A percentile compares a stretch with the other conserved stretches of the same genome.
phyloP scores from a whole-genome alignment of 2,329 filamentous ascomycete species.

The Alternaria conjuncta region DNA sequence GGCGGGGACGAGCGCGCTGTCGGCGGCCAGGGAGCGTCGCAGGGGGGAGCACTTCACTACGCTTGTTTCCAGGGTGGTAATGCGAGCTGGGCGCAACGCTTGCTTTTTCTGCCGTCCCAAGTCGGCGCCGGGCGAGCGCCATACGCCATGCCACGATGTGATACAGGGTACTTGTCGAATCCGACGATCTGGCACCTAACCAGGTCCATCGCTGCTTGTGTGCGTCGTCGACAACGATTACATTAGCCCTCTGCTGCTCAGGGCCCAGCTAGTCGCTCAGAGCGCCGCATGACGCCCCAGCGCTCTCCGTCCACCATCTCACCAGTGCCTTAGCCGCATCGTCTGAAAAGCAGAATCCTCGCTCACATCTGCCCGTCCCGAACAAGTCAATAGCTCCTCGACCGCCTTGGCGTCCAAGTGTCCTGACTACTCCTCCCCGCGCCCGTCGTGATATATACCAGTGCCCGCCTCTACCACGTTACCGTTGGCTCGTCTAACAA shows the following conservation, averaged over 20 bases:
- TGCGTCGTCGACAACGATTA: slow-evolving; percentile 38
- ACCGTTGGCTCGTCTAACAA: slow-evolving; percentile 32
- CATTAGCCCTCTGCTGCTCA: slow-evolving; percentile 44
- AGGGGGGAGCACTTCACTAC: slow-evolving; percentile 29
- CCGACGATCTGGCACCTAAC: slow-evolving; percentile 50
- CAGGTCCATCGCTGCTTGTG: slow-evolving; percentile 37
- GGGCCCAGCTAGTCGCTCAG: slow-evolving; percentile 39
- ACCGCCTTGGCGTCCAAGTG: slow-evolving; percentile 39
- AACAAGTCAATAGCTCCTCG: slow-evolving; percentile 44
- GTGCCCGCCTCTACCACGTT: slow-evolving; percentile 35
- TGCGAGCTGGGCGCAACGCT: slow-evolving; percentile 30
- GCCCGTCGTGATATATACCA: slow-evolving; percentile 44
- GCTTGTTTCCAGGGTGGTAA: slow-evolving; percentile 28
- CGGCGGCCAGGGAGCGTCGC: slow-evolving; percentile 22
- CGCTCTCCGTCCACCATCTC: slow-evolving; percentile 38
- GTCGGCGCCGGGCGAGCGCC: slow-evolving; percentile 35
- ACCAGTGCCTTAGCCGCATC: slow-evolving; percentile 46
- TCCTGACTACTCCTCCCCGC: slow-evolving; percentile 34
- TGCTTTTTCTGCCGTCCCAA: slow-evolving; percentile 40
- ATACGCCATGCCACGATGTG: slow-evolving; percentile 49
- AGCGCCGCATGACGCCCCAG: slow-evolving; percentile 46
- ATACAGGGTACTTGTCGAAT: slow-evolving; percentile 48
- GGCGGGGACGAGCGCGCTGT: slow-evolving; percentile 24
- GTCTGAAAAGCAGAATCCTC: slow-evolving; percentile 46
- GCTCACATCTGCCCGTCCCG: slow-evolving; percentile 41